phyloP scores from a whole-genome alignment of 208 protist species.

The Leishmania aethiopica region DNA sequence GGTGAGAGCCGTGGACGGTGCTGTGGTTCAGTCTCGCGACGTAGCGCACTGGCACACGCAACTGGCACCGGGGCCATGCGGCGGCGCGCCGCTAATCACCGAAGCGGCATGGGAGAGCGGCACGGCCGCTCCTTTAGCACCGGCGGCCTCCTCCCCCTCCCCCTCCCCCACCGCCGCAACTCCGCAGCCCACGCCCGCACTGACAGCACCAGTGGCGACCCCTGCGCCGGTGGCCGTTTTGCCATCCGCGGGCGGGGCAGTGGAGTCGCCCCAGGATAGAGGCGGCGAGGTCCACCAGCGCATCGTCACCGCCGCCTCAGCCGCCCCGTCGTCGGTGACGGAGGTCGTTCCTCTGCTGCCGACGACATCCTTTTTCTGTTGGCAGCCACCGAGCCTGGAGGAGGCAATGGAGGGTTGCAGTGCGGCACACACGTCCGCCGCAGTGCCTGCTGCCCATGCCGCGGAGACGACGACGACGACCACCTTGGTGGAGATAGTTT shows the following conservation, averaged over 20 bases:
- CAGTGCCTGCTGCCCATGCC: neutral
- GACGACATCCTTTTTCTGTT: conserved; percentile 20
- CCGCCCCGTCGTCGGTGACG: neutral
- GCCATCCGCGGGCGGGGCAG: neutral
- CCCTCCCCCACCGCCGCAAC: neutral
- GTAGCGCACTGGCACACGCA: conserved; percentile 25
- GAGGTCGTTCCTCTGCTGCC: conserved; percentile 11
- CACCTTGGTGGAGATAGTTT: conserved; percentile 9
- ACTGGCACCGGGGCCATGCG: conserved; percentile 16
- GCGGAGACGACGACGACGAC: neutral
- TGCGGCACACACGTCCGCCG: neutral
- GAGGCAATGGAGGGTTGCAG: neutral
- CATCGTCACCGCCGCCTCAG: neutral
- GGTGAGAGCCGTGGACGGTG: conserved; percentile 2
- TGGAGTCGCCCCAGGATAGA: neutral
- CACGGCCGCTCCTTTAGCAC: neutral
- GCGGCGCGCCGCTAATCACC: neutral
- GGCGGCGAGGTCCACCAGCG: neutral
- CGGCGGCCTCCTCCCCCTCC: neutral
- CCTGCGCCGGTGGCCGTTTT: conserved; percentile 2
- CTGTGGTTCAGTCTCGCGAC: neutral
- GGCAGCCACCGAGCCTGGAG: conserved; percentile 7
- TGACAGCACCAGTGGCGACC: conserved; percentile 3
- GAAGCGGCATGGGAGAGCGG: neutral
- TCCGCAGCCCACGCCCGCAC: neutral